A percentile compares a stretch with the other conserved stretches of the same genome.
These are phyloP conservation scores for Xylariaceae sp. DNA, from an alignment of 2,329 filamentous ascomycete genomes.

Conservation along the genomic window DNA sequence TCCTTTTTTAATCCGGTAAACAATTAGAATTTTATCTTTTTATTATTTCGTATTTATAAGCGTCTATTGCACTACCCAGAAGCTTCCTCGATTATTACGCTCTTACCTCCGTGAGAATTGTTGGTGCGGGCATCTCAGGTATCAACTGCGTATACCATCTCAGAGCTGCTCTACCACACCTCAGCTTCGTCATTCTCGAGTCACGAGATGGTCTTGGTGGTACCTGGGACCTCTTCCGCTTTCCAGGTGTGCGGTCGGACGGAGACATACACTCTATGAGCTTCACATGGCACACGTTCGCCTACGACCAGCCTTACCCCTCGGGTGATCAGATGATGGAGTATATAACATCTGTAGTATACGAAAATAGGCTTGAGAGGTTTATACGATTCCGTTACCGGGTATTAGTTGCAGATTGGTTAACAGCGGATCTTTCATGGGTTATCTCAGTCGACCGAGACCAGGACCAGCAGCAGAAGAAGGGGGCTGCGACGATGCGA, in stretches of 20 bases:
- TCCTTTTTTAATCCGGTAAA: too few relatives aligned
- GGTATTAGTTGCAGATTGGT: conserved; percentile 53
- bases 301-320: conserved; percentile 25
- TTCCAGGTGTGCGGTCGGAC: conserved; percentile 70
- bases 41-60: too few relatives aligned
- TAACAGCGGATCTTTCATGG: conserved; percentile 53
- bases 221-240: conserved; percentile 77
- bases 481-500: too few relatives aligned
- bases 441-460: conserved; percentile 39
- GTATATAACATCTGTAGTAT: conserved; percentile 53
- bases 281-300: conserved; percentile 65
- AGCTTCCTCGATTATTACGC: too few relatives aligned
- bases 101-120: too few relatives aligned
- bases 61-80: too few relatives aligned
- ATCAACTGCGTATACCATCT: conserved; percentile 74
- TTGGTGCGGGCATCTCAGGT: conserved; percentile 73
- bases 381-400: conserved; percentile 53
- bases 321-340: conserved; percentile 43
- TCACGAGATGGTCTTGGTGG: conserved; percentile 65
- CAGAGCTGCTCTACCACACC: conserved; percentile 51
- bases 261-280: conserved; percentile 61
- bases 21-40: too few relatives aligned
- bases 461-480: conserved; percentile 32
- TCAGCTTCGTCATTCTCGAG: conserved; percentile 66
- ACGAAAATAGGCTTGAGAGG: conserved; percentile 50